Base-by-base conservation (phyloP, 805 yeast species). In the Sporopachydermia lactativora region DNA sequence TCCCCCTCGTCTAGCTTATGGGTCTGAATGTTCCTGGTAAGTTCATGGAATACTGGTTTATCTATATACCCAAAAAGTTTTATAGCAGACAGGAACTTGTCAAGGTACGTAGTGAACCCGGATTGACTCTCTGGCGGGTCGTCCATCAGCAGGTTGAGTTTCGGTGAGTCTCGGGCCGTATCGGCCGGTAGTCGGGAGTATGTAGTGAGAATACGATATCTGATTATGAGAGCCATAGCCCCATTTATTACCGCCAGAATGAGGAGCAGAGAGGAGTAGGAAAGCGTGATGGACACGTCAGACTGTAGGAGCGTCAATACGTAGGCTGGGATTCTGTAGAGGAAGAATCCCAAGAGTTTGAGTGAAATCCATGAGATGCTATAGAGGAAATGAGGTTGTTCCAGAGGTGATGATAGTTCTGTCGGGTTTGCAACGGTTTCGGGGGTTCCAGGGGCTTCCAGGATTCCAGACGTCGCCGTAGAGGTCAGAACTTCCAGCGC, bases 41-140 rank as follows among this genome's bases (percentile, higher is more conserved):
- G 68, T 52, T 88, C 97, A 53, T 88, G 94, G 57, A 89, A 88
- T 1, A 89, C 96, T 2, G 83, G 81, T 45, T 79, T 71, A 48
- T 89, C 97, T 39, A 89, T 65, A 57, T 89, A 89, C 2, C 97
- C 97, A 62, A 89, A 92, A 4, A 92, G 81, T 58, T 85, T 86
- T 47, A 92, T 83, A 2, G 96, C 97, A 39, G 83, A 73, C 37
- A 89, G 61, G 51, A 89, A 89, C 55, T 88, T 94, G 55, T 89
- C 96, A 40, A 89, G 62, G 52, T 85, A 88, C 38, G 82, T 77
- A 1, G 80, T 61, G 37, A 72, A 59, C 4, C 70, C 62, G 4
- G 70, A 57, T 37, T 72, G 64, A 18, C 58, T 51, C 36, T 60
- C 62, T 36, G 54, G 60, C 16, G 56, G 57, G 13, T 43, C 46